Evolutionary conservation across 108 stramenopile genomes (phyloP), one percentile per base, ranked within the genome.

Genomic region (Phaeodactylum tricornutum): DNA sequence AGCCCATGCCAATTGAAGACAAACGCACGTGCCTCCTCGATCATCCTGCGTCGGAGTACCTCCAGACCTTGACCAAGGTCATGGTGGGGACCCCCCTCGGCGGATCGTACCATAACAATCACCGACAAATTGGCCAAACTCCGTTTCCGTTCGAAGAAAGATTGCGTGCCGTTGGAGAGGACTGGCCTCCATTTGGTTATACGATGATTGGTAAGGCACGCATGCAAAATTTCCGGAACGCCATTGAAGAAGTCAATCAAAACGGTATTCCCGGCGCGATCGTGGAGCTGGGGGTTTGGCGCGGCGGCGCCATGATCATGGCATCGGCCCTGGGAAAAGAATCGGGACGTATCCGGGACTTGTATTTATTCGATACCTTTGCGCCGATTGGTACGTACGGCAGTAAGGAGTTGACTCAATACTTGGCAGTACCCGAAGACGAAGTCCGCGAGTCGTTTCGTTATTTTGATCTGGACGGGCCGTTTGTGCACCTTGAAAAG

Each of bases 181-280:
- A 47, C 46, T 47, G 46, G 46, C 46, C 46, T 12, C 46, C 46
- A 6, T 47, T n/a, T 47, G 46, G 46, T 7, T 47, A 47, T 15
- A 47, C 46, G 6, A 47, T 47, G 46, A 15, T 47, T 47, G 46
- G 46, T 7, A 25, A 26, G 6, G 24, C 8, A 7, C 19, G 46
- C 11, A 12, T 47, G 17, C 11, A 47, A 26, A 47, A 26, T 27
- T 47, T 47, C 25, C 19, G 19, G 6, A 7, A 23, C 11, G 46
- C 46, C 17, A 47, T 47, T 17, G 24, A 47, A 22, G 46, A 47
- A 26, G 46, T 47, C 19, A 27, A 47, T 26, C 19, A 27, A 5
- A 47, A 47, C 24, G 11, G 15, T 6, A 26, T 47, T 54, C 24
- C n/a, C 20, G 53, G 53, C 17, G 53, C 43, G 17, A 42, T 54